phyloP scores from a whole-genome alignment of 805 yeast species.

The Nakazawaea sp. region DNA sequence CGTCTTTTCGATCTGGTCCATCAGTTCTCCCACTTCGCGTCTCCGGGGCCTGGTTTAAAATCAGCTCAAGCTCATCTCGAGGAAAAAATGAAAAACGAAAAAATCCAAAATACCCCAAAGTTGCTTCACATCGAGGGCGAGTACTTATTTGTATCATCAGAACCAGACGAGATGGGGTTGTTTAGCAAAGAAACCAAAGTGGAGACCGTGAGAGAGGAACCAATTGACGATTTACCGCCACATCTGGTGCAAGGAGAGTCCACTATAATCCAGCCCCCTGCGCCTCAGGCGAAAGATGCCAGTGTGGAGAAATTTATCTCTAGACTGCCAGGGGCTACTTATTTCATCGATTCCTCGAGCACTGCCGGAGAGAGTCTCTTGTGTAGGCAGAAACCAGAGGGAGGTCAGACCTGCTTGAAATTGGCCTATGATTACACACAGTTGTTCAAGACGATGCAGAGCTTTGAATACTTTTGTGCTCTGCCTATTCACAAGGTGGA shows the following conservation, averaged over 20 bases:
- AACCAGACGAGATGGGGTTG: slow-evolving; percentile 5
- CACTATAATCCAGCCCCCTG: slow-evolving; percentile 2
- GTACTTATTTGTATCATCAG: too few relatives aligned
- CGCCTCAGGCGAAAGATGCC: neutral
- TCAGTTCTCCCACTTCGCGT: too few relatives aligned
- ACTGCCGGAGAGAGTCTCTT: slow-evolving; percentile 26
- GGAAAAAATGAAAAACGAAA: too few relatives aligned
- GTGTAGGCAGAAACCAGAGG: slow-evolving; percentile 31
- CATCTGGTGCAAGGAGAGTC: slow-evolving; percentile 1
- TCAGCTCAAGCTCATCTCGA: too few relatives aligned
- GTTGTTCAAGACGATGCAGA: slow-evolving; percentile 38
- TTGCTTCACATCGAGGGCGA: too few relatives aligned
- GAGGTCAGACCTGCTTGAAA: slow-evolving; percentile 37
- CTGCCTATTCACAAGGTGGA: slow-evolving; percentile 34
- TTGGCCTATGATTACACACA: slow-evolving; percentile 28
- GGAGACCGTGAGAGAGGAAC: slow-evolving; percentile 1
- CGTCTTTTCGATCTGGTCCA: too few relatives aligned
- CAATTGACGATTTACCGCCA: slow-evolving; percentile 4
- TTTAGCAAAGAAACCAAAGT: slow-evolving; percentile 6
- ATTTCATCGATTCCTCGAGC: slow-evolving; percentile 6
- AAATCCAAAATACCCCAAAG: too few relatives aligned
- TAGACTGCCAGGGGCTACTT: slow-evolving; percentile 2
- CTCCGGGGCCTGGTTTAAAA: too few relatives aligned
- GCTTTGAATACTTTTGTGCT: slow-evolving; percentile 36
- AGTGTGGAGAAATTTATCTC: slow-evolving; percentile 2